A percentile compares a stretch with the other conserved stretches of the same genome.
phyloP scores from a whole-genome alignment of 768 basidiomycete genomes.

The Pleurotus ostreatus region DNA sequence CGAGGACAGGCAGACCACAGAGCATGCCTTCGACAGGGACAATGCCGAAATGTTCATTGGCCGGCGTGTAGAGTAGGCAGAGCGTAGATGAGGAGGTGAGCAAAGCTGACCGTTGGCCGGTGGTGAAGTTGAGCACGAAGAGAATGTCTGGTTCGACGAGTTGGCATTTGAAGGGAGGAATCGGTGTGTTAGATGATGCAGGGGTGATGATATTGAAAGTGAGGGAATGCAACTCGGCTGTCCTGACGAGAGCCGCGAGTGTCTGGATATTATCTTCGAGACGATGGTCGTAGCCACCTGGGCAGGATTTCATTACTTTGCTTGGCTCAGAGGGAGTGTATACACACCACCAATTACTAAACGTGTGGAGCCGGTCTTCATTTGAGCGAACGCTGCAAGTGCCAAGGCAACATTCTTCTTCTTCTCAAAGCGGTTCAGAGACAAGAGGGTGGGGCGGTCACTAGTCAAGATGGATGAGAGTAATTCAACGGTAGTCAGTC shows the following conservation, averaged over 20 bases:
- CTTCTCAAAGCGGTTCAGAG: constrained; percentile 91
- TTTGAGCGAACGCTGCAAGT: constrained; percentile 66
- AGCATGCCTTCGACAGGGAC: constrained; percentile 94
- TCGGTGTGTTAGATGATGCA: constrained; percentile 26
- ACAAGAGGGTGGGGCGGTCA: constrained; percentile 69
- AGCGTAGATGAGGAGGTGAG: constrained; percentile 63
- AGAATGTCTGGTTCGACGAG: constrained; percentile 52
- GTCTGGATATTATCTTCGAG: constrained; percentile 79
- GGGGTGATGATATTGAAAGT: constrained; percentile 50
- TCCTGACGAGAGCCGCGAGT: constrained; percentile 57
- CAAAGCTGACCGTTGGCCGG: constrained; percentile 76
- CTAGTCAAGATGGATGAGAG: constrained; percentile 26
- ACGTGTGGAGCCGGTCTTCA: constrained; percentile 23
- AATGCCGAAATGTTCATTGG: constrained; percentile 97
- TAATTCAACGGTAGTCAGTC: neutral
- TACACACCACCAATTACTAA: no score
- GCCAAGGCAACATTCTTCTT: constrained; percentile 92
- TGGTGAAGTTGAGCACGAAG: constrained; percentile 91
- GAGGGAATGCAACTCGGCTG: constrained; percentile 50
- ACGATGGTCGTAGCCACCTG: constrained; percentile 89
- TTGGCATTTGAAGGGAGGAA: constrained; percentile 39
- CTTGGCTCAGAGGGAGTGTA: constrained; percentile 11
- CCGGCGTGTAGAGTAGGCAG: constrained; percentile 87
- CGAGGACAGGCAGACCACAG: constrained; percentile 86
- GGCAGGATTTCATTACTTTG: neutral